Percentiles rank a stretch among this genome's conserved stretches.
phyloP scores from a whole-genome alignment of 2,329 filamentous ascomycete species.

The Aureobasidium pullulans region DNA sequence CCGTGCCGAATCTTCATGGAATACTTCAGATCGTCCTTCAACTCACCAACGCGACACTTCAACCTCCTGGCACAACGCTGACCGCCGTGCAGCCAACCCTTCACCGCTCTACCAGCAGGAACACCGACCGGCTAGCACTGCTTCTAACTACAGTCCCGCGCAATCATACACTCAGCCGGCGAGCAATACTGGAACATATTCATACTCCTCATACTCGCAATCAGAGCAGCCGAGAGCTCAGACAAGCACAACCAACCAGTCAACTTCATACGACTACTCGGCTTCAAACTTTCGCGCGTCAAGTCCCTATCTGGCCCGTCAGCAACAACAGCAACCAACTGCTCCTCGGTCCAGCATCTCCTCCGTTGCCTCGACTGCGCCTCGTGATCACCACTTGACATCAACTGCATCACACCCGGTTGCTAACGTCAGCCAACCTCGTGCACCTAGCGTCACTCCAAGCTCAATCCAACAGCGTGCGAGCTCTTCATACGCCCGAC shows the following conservation, averaged over 20 bases:
- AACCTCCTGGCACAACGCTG: not conserved
- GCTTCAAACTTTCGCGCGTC: not conserved
- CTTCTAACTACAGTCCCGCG: not conserved
- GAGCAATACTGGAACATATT: not conserved
- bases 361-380: not conserved
- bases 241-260: not conserved
- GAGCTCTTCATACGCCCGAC: slow-evolving; percentile 15
- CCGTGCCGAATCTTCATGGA: slow-evolving; percentile 5
- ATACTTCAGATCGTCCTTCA: not conserved
- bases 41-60: not conserved
- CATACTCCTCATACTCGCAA: slow-evolving; percentile 6
- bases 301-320: slow-evolving; percentile 9
- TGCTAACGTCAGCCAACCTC: slow-evolving; percentile 11
- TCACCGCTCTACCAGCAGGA: slow-evolving; percentile 3
- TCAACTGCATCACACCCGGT: not conserved
- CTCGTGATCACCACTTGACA: slow-evolving; percentile 2
- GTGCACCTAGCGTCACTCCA: slow-evolving; percentile 15
- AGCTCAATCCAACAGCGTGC: slow-evolving; percentile 15
- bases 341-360: not conserved
- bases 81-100: not conserved
- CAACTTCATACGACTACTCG: not conserved
- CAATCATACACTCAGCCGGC: slow-evolving; percentile 8
- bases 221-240: slow-evolving; percentile 8
- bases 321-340: not conserved
- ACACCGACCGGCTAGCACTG: not conserved